Conservation (phyloP, 2,329 filamentous ascomycete species). For the Exophiala spinifera region DNA sequence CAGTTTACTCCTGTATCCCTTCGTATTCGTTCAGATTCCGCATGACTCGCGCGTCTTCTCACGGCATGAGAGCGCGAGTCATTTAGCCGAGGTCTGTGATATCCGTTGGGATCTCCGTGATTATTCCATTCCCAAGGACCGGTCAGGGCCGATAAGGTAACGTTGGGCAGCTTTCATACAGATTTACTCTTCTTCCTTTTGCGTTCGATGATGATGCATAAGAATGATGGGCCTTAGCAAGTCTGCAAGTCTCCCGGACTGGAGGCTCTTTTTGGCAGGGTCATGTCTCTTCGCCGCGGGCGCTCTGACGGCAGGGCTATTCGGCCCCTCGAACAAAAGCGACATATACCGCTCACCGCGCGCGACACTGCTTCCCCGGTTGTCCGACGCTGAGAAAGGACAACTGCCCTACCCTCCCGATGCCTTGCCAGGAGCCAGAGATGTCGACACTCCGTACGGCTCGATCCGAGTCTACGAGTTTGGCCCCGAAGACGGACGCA, state of each 20-base stretch:
- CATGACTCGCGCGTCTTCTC: neutral
- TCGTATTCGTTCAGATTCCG: neutral
- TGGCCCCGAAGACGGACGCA: conserved; percentile 68
- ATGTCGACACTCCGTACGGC: conserved; percentile 63
- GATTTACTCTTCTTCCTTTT: too few relatives aligned
- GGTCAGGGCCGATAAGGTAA: too few relatives aligned
- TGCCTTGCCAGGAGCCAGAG: conserved; percentile 64
- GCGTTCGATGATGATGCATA: neutral
- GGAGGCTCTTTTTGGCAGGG: conserved; percentile 10
- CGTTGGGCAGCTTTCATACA: too few relatives aligned
- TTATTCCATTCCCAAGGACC: too few relatives aligned
- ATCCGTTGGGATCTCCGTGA: neutral
- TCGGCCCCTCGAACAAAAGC: conserved; percentile 2
- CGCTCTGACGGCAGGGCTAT: conserved; percentile 11
- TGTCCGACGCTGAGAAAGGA: conserved; percentile 38
- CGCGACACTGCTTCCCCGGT: conserved; percentile 33
- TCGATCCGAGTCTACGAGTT: conserved; percentile 74
- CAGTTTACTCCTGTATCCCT: too few relatives aligned
- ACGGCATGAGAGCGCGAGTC: neutral
- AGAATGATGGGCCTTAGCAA: conserved; percentile 10
- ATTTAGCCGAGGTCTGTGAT: neutral
- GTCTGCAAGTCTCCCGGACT: conserved; percentile 2
- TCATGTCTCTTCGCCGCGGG: conserved; percentile 16
- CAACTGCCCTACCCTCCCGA: conserved; percentile 64
- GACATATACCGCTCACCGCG: conserved; percentile 35